Base-by-base conservation (phyloP, 495 filamentous ascomycete genomes). In the Paragyromitra xinjiangensis region DNA sequence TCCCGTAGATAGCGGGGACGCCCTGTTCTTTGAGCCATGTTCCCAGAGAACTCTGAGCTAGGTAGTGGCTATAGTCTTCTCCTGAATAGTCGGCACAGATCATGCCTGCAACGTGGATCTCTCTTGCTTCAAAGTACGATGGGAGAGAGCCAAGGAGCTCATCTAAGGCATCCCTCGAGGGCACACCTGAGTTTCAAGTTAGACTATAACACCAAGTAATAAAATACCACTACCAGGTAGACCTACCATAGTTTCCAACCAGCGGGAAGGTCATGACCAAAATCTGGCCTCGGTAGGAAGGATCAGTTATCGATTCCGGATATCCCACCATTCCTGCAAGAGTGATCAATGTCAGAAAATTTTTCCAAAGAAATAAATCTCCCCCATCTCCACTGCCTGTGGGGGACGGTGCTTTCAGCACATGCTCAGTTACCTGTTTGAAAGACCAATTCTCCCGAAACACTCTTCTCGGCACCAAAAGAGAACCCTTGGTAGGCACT, bases 391-490 rank as follows among this genome's bases (percentile, higher is more conserved):
- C 45, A 50, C n/a, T 16, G 16, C 16, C 19, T 51, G 5, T 16
- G 16, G 16, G 16, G 19, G 48, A 5, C 16, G 19, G 16, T 7
- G 9, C 7, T 64, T 53, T 37, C 29, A 62, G 22, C 42, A 12
- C 29, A 44, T 56, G 26, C 24, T 72, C 19, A 65, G 51, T 75
- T 81, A 83, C 81, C 81, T 63, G 95, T 99, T 87, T 99, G 95
- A 86, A 99, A 99, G 84, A 99, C 95, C 83, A 98, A 87, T 88
- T 99, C 95, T 81, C 95, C 95, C 71, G 95, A 91, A 80, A 95
- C 89, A 83, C 91, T 96, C 87, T 93, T 95, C 82, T 93, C 87
- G 34, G 94, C 93, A 82, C 95, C 95, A 83, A 98, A 99, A 87
- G 94, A 97, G 85, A 93, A 92, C 67, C 95, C 95, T 80, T 94